Evolutionary conservation across 192 early-diverging fungal genomes (phyloP).

Genomic region (Linnemannia zychae): DNA sequence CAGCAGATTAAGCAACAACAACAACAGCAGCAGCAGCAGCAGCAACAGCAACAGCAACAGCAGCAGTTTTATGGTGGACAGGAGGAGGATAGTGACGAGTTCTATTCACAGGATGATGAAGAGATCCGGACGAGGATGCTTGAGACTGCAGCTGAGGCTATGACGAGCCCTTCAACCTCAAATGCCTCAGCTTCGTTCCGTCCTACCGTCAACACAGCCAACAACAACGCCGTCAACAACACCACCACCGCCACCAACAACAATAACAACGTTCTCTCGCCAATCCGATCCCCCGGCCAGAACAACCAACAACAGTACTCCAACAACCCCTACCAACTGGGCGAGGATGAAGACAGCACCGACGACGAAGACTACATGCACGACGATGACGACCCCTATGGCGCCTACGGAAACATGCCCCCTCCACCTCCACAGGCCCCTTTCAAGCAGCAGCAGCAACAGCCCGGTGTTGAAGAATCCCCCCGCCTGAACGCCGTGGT

Average conservation of each 20-base stretch:
- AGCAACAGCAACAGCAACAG: too few relatives aligned
- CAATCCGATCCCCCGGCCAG: conserved; percentile 25
- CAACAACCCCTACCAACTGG: not conserved
- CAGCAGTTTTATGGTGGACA: too few relatives aligned
- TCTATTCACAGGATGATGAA: not conserved
- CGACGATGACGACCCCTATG: not conserved
- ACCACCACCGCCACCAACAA: not conserved
- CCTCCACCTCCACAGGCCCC: not conserved
- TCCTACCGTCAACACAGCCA: conserved; percentile 4
- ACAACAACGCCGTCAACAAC: not conserved
- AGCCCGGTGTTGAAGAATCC: not conserved
- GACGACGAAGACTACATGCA: not conserved
- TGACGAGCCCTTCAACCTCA: not conserved
- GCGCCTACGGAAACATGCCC: not conserved
- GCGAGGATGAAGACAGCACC: not conserved
- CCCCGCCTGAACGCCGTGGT: conserved; percentile 12
- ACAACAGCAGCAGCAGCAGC: conserved; percentile 2
- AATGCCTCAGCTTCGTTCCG: conserved; percentile 7
- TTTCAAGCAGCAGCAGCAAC: not conserved
- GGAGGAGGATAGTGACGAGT: not conserved
- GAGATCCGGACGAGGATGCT: not conserved
- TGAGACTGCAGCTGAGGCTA: not conserved
- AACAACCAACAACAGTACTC: not conserved
- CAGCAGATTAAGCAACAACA: conserved; percentile 24
- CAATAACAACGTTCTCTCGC: not conserved